Conservation (phyloP, 2,329 filamentous ascomycete species). For the Dothiorella sarmentorum region DNA sequence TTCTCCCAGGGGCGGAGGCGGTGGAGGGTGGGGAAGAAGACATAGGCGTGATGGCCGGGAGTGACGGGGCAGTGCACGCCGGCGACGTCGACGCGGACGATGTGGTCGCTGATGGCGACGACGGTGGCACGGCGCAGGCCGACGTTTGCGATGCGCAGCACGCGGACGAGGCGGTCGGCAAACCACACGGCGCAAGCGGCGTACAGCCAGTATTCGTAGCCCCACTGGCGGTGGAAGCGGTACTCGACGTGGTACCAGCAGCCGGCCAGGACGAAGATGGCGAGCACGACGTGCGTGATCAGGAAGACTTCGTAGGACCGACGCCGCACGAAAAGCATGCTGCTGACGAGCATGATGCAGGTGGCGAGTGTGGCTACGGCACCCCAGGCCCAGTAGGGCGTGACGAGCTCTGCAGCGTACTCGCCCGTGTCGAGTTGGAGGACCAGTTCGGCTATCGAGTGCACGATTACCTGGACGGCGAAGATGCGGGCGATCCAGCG, state of each 20-base stretch:
- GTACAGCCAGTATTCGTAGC: slow-evolving; percentile 51
- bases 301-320: slow-evolving; percentile 45
- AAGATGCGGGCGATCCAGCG: slow-evolving; percentile 63
- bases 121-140: neutral
- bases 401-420: neutral
- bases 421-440: neutral
- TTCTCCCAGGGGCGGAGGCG: slow-evolving; percentile 47
- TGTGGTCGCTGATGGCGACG: slow-evolving; percentile 26
- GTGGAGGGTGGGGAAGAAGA: slow-evolving; percentile 38
- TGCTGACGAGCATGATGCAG: slow-evolving; percentile 44
- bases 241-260: slow-evolving; percentile 51
- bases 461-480: slow-evolving; percentile 59
- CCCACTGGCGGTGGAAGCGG: slow-evolving; percentile 44
- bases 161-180: slow-evolving; percentile 47
- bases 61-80: slow-evolving; percentile 28
- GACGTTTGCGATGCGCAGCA: slow-evolving; percentile 37
- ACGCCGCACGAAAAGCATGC: slow-evolving; percentile 47
- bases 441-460: slow-evolving; percentile 46
- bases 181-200: slow-evolving; percentile 49
- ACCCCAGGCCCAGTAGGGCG: slow-evolving; percentile 22
- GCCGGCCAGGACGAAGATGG: slow-evolving; percentile 44
- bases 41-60: slow-evolving; percentile 50
- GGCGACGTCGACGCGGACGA: slow-evolving; percentile 45
- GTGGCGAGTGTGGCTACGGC: slow-evolving; percentile 44
- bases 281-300: slow-evolving; percentile 42